Evolutionary conservation across 2,329 filamentous ascomycete genomes (phyloP).

Genomic region (Xylaria arbuscula): DNA sequence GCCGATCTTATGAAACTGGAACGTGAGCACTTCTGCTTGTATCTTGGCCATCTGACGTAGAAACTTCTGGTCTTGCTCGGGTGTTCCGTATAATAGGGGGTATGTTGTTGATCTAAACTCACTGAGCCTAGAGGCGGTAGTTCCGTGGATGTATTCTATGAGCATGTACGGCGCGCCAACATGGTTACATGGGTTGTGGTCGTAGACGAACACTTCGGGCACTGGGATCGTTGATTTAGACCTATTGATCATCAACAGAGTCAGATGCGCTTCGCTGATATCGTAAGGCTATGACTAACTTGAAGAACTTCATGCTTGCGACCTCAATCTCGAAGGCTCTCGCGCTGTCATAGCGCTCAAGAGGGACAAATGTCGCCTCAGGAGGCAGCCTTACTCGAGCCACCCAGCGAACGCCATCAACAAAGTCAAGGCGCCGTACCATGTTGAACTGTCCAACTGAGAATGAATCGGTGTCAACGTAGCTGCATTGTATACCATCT

Average conservation of each 20-base stretch:
- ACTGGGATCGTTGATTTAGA: constrained; percentile 26
- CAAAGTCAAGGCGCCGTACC: constrained; percentile 28
- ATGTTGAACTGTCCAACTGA: constrained; percentile 26
- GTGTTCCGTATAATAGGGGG: not conserved
- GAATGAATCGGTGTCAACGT: not conserved
- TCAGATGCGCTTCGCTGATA: not conserved
- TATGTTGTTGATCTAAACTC: not conserved
- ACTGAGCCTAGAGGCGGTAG: not conserved
- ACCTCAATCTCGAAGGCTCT: constrained; percentile 24
- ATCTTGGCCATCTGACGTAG: constrained; percentile 26
- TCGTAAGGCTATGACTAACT: not conserved
- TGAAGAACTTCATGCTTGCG: constrained; percentile 32
- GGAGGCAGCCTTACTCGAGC: constrained; percentile 23
- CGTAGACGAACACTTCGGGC: constrained; percentile 19
- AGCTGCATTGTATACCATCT: constrained; percentile 18
- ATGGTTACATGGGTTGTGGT: constrained; percentile 9
- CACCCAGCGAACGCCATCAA: constrained; percentile 27
- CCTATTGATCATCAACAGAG: not conserved
- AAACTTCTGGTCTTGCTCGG: constrained; percentile 26
- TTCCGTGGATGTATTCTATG: constrained; percentile 29
- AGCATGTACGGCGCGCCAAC: constrained; percentile 30
- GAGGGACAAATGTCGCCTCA: not conserved
- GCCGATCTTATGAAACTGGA: constrained; percentile 24
- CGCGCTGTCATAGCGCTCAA: constrained; percentile 3
- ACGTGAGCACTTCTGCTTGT: constrained; percentile 15